phyloP scores from a whole-genome alignment of 371 early-diverging fungal genomes.

The Fennellomyces sp. region DNA sequence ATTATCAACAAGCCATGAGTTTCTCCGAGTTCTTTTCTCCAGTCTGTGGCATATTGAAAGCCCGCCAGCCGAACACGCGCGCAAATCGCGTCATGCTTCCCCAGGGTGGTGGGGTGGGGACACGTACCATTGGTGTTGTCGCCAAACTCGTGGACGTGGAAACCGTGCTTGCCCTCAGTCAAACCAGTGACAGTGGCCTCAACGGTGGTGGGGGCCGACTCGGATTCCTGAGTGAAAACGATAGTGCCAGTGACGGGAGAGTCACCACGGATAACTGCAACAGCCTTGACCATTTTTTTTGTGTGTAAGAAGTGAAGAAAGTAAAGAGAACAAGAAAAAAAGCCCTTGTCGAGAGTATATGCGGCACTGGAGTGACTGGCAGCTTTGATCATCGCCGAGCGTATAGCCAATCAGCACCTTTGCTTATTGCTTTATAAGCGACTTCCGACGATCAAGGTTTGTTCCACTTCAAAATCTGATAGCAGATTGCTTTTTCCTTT shows the following conservation, averaged over 20 bases:
- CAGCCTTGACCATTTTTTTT: conserved; percentile 69
- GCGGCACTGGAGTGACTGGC: too few species aligned
- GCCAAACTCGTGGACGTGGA: conserved; percentile 89
- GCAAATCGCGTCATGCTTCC: neutral
- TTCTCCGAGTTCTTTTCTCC: neutral
- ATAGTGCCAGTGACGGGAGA: conserved; percentile 72
- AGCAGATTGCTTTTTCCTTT: too few species aligned
- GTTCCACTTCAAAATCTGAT: too few species aligned
- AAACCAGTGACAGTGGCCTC: conserved; percentile 71
- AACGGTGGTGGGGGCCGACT: conserved; percentile 62
- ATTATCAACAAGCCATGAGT: conserved; percentile 2
- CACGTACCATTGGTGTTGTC: conserved; percentile 79
- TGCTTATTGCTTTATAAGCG: too few species aligned
- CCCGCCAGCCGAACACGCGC: conserved; percentile 5
- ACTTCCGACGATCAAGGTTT: too few species aligned
- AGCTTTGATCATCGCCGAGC: too few species aligned
- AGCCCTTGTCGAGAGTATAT: too few species aligned
- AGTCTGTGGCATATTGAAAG: too few species aligned
- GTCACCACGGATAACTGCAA: conserved; percentile 72
- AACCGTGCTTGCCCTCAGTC: conserved; percentile 86
- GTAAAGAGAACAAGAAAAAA: conserved; percentile 8
- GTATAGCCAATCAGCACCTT: too few species aligned
- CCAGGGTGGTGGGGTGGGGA: neutral
- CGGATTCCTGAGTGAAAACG: conserved; percentile 75
- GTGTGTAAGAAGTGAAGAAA: neutral